phyloP scores from a whole-genome alignment of 805 yeast genomes.

The Kluyveromyces dobzhanskii region DNA sequence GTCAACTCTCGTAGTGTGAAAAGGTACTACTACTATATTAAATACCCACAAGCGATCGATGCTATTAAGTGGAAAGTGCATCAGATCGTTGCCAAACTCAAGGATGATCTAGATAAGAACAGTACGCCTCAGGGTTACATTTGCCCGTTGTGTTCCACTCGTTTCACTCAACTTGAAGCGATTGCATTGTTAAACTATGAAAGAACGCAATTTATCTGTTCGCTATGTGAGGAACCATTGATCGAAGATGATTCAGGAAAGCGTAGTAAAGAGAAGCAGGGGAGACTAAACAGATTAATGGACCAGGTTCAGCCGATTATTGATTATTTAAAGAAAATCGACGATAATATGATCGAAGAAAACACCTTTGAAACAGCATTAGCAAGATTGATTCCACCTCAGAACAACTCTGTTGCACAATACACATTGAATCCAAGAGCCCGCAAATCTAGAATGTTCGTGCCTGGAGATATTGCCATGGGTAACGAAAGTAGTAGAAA shows the following conservation, averaged over 20 bases:
- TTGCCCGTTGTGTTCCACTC: constrained; percentile 77
- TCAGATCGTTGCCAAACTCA: constrained; percentile 66
- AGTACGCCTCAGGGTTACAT: constrained; percentile 91
- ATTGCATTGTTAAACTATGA: constrained; percentile 74
- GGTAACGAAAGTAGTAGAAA: constrained; percentile 36
- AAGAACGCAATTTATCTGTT: constrained; percentile 73
- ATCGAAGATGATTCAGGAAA: constrained; percentile 84
- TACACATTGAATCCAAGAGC: constrained; percentile 50
- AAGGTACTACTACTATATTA: constrained; percentile 79
- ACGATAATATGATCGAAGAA: constrained; percentile 72
- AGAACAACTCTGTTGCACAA: constrained; percentile 58
- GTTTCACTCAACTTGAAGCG: constrained; percentile 82
- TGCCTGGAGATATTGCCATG: constrained; percentile 28
- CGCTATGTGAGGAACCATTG: constrained; percentile 67
- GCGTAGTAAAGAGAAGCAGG: constrained; percentile 74
- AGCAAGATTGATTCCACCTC: constrained; percentile 78
- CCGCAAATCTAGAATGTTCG: constrained; percentile 37
- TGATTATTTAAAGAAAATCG: constrained; percentile 71
- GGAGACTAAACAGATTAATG: constrained; percentile 76
- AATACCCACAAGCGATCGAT: constrained; percentile 88
- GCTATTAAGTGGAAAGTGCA: constrained; percentile 95
- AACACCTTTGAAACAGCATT: constrained; percentile 83
- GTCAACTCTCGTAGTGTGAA: constrained; percentile 57
- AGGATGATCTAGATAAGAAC: constrained; percentile 75
- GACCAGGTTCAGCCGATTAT: constrained; percentile 83